Percentiles rank a stretch among this genome's conserved stretches.
These are phyloP conservation scores for Rhodomyrtus tomentosa DNA, from an alignment of 345 rosid genomes.

Conservation along the genomic window DNA sequence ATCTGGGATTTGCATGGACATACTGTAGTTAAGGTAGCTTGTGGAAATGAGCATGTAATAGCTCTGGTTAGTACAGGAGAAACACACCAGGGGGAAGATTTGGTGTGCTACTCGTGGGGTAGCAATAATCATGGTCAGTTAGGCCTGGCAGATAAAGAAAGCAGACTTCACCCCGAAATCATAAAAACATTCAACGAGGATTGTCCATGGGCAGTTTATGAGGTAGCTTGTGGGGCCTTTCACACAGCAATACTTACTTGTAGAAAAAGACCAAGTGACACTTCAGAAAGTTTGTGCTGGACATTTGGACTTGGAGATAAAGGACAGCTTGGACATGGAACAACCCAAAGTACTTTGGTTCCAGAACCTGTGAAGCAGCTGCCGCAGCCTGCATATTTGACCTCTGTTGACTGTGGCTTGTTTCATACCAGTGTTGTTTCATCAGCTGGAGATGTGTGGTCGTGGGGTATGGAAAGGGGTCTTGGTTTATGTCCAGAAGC, in stretches of 20 bases:
- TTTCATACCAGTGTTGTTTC: conserved; percentile 88
- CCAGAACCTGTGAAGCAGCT: conserved; percentile 64
- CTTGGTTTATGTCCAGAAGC: conserved; percentile 86
- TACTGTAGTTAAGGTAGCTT: conserved; percentile 79
- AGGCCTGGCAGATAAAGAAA: conserved; percentile 65
- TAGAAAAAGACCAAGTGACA: conserved; percentile 38
- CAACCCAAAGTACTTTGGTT: conserved; percentile 36
- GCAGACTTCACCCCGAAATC: conserved; percentile 45
- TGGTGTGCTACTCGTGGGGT: conserved; percentile 79
- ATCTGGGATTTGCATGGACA: conserved; percentile 53
- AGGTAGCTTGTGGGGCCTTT: conserved; percentile 76
- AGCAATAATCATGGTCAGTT: conserved; percentile 65
- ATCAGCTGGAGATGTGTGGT: conserved; percentile 73
- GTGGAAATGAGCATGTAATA: conserved; percentile 79
- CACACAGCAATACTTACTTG: conserved; percentile 75
- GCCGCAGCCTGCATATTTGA: conserved; percentile 33
- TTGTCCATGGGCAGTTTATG: conserved; percentile 46
- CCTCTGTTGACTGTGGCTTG: conserved; percentile 81
- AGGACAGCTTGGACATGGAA: conserved; percentile 90
- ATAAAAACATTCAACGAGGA: conserved; percentile 41
- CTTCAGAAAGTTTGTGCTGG: conserved; percentile 54
- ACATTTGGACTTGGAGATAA: conserved; percentile 84
- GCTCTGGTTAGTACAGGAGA: conserved; percentile 59
- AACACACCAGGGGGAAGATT: conserved; percentile 26
- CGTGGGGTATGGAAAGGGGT: conserved; percentile 96